Conservation (phyloP, 1,139 yeast genomes). For the Hansenula sp. region DNA sequence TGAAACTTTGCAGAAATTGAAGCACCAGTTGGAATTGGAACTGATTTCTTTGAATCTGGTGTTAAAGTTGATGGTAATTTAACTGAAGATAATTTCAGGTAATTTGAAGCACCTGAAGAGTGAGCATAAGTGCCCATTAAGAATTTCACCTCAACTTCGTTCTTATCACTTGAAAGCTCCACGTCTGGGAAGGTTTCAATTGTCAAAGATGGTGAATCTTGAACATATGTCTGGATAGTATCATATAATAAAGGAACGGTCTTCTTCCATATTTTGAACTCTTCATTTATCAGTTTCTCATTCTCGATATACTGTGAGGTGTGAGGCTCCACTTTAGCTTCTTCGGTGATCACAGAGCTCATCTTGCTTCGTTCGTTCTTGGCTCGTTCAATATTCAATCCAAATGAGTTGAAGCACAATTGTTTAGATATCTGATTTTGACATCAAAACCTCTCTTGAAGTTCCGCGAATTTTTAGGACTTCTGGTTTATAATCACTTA, state of each 20-base stretch:
- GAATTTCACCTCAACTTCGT: constrained; percentile 37
- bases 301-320: constrained; percentile 21
- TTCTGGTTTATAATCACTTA: too few relatives aligned
- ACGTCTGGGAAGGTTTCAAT: constrained; percentile 46
- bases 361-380: background rate
- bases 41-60: constrained; percentile 30
- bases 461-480: too few relatives aligned
- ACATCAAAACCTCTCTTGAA: too few relatives aligned
- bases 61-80: constrained; percentile 49
- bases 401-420: too few relatives aligned
- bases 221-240: constrained; percentile 62
- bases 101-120: constrained; percentile 33
- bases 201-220: constrained; percentile 28
- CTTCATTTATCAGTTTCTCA: constrained; percentile 47
- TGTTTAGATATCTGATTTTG: too few relatives aligned
- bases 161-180: constrained; percentile 32
- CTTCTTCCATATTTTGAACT: constrained; percentile 93
- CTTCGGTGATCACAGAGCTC: constrained; percentile 4
- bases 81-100: constrained; percentile 43
- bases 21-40: constrained; percentile 24
- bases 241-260: constrained; percentile 88
- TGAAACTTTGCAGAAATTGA: constrained; percentile 31
- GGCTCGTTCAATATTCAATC: too few relatives aligned
- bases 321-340: constrained; percentile 5
- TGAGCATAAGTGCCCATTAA: constrained; percentile 48